phyloP scores from a whole-genome alignment of 257 asterid genomes.

The Cinchona pubescens region DNA sequence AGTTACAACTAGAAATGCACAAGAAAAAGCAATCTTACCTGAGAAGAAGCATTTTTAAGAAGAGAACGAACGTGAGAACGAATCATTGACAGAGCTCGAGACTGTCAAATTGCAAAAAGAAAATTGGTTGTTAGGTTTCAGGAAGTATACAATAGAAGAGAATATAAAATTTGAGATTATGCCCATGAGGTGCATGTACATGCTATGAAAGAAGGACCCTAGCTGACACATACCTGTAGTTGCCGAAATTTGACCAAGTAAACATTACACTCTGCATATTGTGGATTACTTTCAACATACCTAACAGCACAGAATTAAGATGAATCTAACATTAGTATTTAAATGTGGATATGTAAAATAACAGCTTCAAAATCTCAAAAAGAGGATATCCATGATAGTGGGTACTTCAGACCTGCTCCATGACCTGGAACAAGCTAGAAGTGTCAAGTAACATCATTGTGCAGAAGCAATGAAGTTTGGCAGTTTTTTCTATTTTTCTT shows the following conservation, averaged over 20 bases:
- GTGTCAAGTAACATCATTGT: not conserved
- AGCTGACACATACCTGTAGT: conserved; percentile 72
- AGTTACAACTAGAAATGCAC: conserved; percentile 17
- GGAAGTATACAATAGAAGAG: not conserved
- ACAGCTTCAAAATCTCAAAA: not conserved
- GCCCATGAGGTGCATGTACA: not conserved
- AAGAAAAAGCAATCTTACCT: conserved; percentile 48
- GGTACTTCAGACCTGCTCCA: not conserved
- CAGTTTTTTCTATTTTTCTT: not conserved
- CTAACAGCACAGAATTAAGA: conserved; percentile 37
- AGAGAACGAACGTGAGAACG: conserved; percentile 87
- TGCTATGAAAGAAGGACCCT: conserved; percentile 12
- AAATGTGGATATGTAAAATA: not conserved
- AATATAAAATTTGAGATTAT: conserved; percentile 4
- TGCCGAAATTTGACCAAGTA: conserved; percentile 97
- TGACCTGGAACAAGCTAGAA: not conserved
- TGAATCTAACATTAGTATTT: conserved; percentile 10
- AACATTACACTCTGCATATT: conserved; percentile 96
- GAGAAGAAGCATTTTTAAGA: conserved; percentile 83
- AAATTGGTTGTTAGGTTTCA: not conserved
- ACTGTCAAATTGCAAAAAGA: no score
- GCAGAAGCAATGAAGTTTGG: not conserved
- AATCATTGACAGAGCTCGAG: conserved; percentile 96
- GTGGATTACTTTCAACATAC: conserved; percentile 95
- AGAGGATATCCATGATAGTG: not conserved